These are phyloP conservation scores for Aspergillus nomiae DNA, from an alignment of 2,329 filamentous ascomycete species.

Conservation along the genomic window DNA sequence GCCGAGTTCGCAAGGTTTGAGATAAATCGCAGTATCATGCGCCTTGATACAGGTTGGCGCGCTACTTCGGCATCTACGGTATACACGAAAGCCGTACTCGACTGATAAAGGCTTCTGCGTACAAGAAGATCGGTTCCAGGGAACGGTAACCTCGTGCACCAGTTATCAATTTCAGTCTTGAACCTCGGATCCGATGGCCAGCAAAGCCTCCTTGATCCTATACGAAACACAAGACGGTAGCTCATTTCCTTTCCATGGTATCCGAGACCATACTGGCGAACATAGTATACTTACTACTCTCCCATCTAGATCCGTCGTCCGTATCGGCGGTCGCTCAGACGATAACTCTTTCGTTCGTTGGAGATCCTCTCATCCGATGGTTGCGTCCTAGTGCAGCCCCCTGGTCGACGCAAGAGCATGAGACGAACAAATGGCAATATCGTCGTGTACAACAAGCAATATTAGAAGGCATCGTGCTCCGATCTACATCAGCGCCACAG, in stretches of 20 bases:
- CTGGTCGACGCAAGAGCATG: conserved; percentile 12
- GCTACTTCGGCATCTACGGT: neutral
- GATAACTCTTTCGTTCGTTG: conserved; percentile 25
- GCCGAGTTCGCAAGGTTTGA: neutral
- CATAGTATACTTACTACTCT: neutral
- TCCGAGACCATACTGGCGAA: neutral
- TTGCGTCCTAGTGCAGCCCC: conserved; percentile 22
- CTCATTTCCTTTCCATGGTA: too few relatives aligned
- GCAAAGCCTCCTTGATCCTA: neutral
- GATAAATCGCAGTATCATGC: neutral
- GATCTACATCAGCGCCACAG: conserved; percentile 10
- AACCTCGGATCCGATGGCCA: neutral
- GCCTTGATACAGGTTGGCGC: neutral
- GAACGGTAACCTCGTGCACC: neutral
- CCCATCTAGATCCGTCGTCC: conserved; percentile 13
- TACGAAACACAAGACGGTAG: neutral
- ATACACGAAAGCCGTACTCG: neutral
- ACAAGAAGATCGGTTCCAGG: neutral
- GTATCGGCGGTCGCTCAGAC: conserved; percentile 22
- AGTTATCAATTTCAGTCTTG: neutral
- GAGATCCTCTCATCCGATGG: conserved; percentile 29
- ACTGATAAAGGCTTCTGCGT: neutral
- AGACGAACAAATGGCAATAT: conserved; percentile 25
- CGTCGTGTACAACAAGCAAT: conserved; percentile 26
- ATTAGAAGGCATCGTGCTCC: conserved; percentile 22